Evolutionary conservation across 2,329 filamentous ascomycete genomes (phyloP).

Genomic region (Myriosclerotinia duriaeana): DNA sequence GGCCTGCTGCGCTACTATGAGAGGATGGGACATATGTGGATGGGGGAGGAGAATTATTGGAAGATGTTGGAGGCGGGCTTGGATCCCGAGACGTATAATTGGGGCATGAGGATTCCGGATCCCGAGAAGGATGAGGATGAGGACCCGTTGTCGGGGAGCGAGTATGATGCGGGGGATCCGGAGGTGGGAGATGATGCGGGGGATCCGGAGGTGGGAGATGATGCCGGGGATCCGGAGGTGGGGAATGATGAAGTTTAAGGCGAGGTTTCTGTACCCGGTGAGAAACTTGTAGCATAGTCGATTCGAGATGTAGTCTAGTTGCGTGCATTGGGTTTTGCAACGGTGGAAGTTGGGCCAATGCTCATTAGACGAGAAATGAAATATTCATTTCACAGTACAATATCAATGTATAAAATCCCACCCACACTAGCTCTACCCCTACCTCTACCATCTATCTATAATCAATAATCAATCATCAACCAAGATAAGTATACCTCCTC

Average conservation of each 20-base stretch:
- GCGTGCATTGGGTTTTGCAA: neutral
- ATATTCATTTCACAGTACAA: neutral
- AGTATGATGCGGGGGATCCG: neutral
- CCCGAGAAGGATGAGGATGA: neutral
- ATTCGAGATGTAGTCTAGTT: neutral
- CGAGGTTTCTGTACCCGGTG: too few species aligned
- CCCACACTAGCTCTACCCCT: neutral
- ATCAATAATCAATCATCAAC: neutral
- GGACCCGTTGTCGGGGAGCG: neutral
- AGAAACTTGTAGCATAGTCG: neutral
- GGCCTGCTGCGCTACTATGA: conserved; percentile 14
- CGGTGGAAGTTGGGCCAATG: neutral
- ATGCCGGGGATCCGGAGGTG: neutral
- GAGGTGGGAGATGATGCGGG: too few species aligned
- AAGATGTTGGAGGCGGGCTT: conserved; percentile 21
- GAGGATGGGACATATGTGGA: conserved; percentile 17
- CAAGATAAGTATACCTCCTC: conserved; percentile 58
- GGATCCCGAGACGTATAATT: conserved; percentile 5
- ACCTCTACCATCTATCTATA: neutral
- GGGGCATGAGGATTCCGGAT: conserved; percentile 15
- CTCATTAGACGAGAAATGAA: neutral
- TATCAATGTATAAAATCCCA: neutral
- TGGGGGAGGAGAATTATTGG: conserved; percentile 17
- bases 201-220: neutral
- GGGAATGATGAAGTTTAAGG: neutral